Conservation (phyloP, 1,284 basidiomycete genomes). For the Athelia sp. region DNA sequence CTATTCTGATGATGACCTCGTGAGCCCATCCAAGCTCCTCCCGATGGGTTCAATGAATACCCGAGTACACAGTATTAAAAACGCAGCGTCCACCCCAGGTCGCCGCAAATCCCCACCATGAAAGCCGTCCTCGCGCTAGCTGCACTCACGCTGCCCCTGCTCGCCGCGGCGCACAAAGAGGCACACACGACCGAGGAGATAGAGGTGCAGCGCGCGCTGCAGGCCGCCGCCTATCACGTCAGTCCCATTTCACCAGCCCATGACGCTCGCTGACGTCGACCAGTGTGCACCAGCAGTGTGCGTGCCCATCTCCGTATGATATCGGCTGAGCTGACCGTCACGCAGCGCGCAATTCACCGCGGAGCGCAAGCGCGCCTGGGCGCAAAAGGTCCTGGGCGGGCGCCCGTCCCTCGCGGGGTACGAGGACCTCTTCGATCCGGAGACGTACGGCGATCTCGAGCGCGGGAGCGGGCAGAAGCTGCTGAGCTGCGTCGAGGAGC, state of each 20-base stretch:
- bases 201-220: constrained; percentile 38
- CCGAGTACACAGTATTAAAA: too few species aligned
- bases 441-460: constrained; percentile 26
- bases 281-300: constrained; percentile 45
- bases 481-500: constrained; percentile 37
- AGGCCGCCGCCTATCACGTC: constrained; percentile 45
- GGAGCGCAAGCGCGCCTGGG: constrained; percentile 37
- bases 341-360: constrained; percentile 37
- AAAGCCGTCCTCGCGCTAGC: not conserved
- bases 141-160: not conserved
- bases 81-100: too few species aligned
- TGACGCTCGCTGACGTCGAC: not conserved
- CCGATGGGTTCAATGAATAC: too few species aligned
- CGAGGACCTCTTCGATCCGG: constrained; percentile 37
- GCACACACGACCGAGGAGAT: constrained; percentile 37
- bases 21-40: too few species aligned
- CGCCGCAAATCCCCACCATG: not conserved
- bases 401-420: constrained; percentile 35
- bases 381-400: constrained; percentile 37
- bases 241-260: constrained; percentile 10
- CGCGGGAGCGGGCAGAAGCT: constrained; percentile 23
- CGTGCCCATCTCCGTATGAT: not conserved
- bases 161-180: constrained; percentile 31
- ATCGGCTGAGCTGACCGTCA: not conserved
- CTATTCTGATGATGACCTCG: too few species aligned